Percentiles rank a stretch among this genome's conserved stretches.
These are phyloP conservation scores for Cryphonectria parasitica DNA, from an alignment of 2,329 filamentous ascomycete genomes.

Conservation along the genomic window DNA sequence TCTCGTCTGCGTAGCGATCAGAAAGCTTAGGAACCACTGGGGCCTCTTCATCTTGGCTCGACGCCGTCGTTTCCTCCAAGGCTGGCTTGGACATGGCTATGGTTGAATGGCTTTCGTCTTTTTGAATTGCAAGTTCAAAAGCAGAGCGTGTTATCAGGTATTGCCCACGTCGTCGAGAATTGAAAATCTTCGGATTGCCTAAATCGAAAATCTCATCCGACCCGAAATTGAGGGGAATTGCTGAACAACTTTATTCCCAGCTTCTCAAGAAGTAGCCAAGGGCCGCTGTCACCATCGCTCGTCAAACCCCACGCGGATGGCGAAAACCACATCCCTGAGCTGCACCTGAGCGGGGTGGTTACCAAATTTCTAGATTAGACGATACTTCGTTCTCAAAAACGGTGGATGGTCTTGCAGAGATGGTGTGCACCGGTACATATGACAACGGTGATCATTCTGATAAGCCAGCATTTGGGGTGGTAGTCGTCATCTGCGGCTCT, in stretches of 20 bases:
- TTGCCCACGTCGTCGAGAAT: neutral
- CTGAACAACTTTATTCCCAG: neutral
- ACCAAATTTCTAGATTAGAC: neutral
- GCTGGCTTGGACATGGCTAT: neutral
- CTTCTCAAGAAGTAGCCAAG: neutral
- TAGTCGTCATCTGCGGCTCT: conserved; percentile 11
- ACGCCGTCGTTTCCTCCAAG: conserved; percentile 1
- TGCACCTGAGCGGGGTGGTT: neutral
- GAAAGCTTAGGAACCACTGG: conserved; percentile 37
- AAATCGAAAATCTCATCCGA: neutral
- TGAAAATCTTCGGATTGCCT: neutral
- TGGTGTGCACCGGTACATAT: neutral
- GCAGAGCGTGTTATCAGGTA: neutral
- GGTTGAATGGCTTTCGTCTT: neutral
- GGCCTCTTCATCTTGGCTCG: conserved; percentile 9
- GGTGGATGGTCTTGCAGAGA: neutral
- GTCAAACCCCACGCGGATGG: conserved; percentile 21
- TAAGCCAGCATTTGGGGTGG: conserved; percentile 2
- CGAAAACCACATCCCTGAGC: conserved; percentile 11
- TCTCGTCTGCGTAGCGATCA: conserved; percentile 45
- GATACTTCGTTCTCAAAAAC: neutral
- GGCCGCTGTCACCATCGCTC: conserved; percentile 17
- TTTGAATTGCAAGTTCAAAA: neutral
- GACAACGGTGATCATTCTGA: neutral
- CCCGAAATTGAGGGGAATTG: neutral